Evolutionary conservation across 768 basidiomycete genomes (phyloP).

Genomic region (Hypholoma sublateritium): DNA sequence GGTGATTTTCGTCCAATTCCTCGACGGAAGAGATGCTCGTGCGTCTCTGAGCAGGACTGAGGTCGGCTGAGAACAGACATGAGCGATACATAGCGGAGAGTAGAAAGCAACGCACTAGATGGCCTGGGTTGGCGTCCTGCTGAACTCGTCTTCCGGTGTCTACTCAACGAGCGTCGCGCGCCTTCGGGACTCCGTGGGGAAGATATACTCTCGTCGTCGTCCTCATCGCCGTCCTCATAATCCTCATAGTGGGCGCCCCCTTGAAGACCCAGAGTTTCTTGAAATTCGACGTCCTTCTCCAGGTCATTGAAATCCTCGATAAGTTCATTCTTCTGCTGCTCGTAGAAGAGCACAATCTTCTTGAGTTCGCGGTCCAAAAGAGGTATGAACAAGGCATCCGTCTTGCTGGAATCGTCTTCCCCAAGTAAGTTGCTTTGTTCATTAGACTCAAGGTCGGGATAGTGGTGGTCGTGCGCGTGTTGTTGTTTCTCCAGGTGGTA

Average conservation of each 20-base stretch:
- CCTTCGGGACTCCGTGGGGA: conserved; percentile 32
- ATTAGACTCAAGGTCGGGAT: conserved; percentile 61
- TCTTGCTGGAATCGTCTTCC: conserved; percentile 31
- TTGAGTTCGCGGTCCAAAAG: conserved; percentile 79
- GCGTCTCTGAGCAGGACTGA: conserved; percentile 22
- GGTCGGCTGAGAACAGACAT: neutral
- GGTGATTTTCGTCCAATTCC: conserved; percentile 38
- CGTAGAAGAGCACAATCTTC: conserved; percentile 83
- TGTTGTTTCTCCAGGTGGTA: conserved; percentile 86
- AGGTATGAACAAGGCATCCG: conserved; percentile 65
- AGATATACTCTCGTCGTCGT: conserved; percentile 41
- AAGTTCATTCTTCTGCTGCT: conserved; percentile 71
- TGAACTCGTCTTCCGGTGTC: conserved; percentile 34
- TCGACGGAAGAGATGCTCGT: conserved; percentile 55
- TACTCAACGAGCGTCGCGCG: conserved; percentile 24
- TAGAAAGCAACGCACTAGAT: conserved; percentile 14
- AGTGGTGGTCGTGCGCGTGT: conserved; percentile 37
- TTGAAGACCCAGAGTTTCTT: conserved; percentile 59
- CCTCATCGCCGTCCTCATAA: conserved; percentile 58
- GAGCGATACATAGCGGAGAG: neutral
- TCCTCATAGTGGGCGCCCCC: conserved; percentile 53
- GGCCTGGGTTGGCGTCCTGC: conserved; percentile 18
- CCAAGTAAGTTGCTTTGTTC: conserved; percentile 59
- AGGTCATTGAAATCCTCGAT: conserved; percentile 56
- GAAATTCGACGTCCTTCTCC: conserved; percentile 53